Evolutionary conservation across 2,329 filamentous ascomycete species (phyloP).

Genomic region (Hortaea werneckii): DNA sequence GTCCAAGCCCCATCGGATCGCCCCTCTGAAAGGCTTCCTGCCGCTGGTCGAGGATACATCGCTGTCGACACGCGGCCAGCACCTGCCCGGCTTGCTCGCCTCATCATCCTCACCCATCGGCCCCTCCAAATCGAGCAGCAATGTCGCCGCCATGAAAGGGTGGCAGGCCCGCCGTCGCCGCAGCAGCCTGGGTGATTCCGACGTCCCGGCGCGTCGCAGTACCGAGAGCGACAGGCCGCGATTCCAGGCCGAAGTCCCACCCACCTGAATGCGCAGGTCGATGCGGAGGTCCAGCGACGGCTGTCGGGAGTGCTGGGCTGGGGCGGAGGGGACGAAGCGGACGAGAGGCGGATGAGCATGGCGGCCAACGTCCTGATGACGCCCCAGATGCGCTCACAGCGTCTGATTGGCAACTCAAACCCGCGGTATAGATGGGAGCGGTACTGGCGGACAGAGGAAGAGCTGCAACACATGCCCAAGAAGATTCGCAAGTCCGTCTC

Average conservation of each 20-base stretch:
- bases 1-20: constrained; percentile 12
- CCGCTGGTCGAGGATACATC: constrained; percentile 30
- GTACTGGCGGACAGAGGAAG: constrained; percentile 74
- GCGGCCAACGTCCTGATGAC: constrained; percentile 36
- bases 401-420: constrained; percentile 81
- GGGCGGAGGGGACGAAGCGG: constrained; percentile 24
- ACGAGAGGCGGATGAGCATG: constrained; percentile 32
- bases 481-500: constrained; percentile 49
- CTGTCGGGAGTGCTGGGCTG: constrained; percentile 11
- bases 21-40: constrained; percentile 27
- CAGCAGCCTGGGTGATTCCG: constrained; percentile 14
- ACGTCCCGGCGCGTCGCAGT: constrained; percentile 7
- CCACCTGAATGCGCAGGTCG: neutral
- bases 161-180: constrained; percentile 5
- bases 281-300: constrained; percentile 8
- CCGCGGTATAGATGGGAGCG: constrained; percentile 74
- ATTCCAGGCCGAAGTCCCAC: neutral
- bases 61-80: constrained; percentile 35
- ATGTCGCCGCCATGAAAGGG: constrained; percentile 8
- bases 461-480: constrained; percentile 62
- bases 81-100: constrained; percentile 27
- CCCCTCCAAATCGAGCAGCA: constrained; percentile 14
- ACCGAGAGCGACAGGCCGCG: constrained; percentile 2
- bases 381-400: constrained; percentile 68
- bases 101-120: neutral